These are phyloP conservation scores for Lentinus polychrous DNA, from an alignment of 1,284 basidiomycete genomes.

Conservation along the genomic window DNA sequence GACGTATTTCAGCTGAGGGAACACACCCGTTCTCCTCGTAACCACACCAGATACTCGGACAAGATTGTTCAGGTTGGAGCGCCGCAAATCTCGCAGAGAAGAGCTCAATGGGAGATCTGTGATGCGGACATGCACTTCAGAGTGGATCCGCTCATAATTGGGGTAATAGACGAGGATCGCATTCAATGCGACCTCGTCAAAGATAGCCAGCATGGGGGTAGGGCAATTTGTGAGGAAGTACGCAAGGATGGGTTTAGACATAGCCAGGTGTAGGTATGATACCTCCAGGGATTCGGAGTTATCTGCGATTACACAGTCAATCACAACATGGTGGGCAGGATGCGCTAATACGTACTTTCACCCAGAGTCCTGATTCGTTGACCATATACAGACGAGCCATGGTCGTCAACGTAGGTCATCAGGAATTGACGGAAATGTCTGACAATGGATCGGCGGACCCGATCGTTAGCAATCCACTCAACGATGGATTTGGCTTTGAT, in stretches of 20 bases:
- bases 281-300: slow-evolving; percentile 98
- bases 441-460: slow-evolving; percentile 85
- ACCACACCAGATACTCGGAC: slow-evolving; percentile 97
- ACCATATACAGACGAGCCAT: slow-evolving; percentile 90
- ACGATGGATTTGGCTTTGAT: slow-evolving; percentile 96
- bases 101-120: slow-evolving; percentile 87
- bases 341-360: slow-evolving; percentile 63
- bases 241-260: slow-evolving; percentile 90
- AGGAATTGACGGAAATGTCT: slow-evolving; percentile 94
- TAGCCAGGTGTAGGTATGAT: slow-evolving; percentile 87
- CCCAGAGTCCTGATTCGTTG: slow-evolving; percentile 90
- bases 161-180: slow-evolving; percentile 96
- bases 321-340: not conserved
- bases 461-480: slow-evolving; percentile 94
- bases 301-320: slow-evolving; percentile 39
- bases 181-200: slow-evolving; percentile 92
- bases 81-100: slow-evolving; percentile 90
- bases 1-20: slow-evolving; percentile 98
- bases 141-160: slow-evolving; percentile 93
- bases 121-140: slow-evolving; percentile 96
- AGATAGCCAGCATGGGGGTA: slow-evolving; percentile 86
- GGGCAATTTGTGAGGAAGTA: slow-evolving; percentile 98
- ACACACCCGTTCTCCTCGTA: slow-evolving; percentile 91
- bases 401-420: slow-evolving; percentile 91
- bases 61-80: slow-evolving; percentile 89